Conservation (phyloP, 345 rosid species). For the Fremontodendron californicum region DNA sequence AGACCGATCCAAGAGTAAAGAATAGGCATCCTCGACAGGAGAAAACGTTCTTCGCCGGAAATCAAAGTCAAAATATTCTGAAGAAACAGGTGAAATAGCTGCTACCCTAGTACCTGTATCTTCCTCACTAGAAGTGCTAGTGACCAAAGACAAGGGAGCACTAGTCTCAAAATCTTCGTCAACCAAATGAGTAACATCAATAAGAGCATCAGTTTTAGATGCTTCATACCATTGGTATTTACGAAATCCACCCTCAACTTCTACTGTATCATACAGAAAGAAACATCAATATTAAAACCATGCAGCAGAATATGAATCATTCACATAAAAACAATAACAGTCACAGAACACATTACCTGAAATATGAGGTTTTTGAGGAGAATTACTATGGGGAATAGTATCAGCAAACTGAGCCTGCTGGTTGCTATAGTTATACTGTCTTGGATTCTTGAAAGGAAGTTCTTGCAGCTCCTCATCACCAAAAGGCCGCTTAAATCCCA, state of each 20-base stretch:
- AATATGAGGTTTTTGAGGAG: conserved; percentile 6
- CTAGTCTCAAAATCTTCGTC: conserved; percentile 22
- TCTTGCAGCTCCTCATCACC: conserved; percentile 34
- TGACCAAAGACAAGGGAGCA: conserved; percentile 22
- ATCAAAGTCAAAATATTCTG: conserved; percentile 38
- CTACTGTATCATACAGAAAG: neutral
- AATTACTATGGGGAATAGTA: conserved; percentile 12
- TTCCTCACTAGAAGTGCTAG: conserved; percentile 24
- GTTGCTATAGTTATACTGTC: conserved; percentile 30
- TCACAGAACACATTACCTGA: conserved; percentile 30
- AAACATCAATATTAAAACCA: neutral
- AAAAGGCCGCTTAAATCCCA: conserved; percentile 39
- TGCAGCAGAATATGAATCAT: neutral
- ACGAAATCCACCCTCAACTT: conserved; percentile 7
- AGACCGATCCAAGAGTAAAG: conserved; percentile 21
- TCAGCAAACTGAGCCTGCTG: conserved; percentile 21
- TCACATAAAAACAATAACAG: neutral
- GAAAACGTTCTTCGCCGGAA: conserved; percentile 22
- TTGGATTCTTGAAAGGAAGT: conserved; percentile 41
- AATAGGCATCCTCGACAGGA: conserved; percentile 32
- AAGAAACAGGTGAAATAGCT: conserved; percentile 26
- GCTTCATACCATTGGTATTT: conserved; percentile 22
- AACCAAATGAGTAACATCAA: neutral
- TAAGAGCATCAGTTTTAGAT: conserved; percentile 6
- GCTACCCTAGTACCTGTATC: conserved; percentile 29